Evolutionary conservation across 2,329 filamentous ascomycete genomes (phyloP).

Genomic region (Fusarium paranaense): DNA sequence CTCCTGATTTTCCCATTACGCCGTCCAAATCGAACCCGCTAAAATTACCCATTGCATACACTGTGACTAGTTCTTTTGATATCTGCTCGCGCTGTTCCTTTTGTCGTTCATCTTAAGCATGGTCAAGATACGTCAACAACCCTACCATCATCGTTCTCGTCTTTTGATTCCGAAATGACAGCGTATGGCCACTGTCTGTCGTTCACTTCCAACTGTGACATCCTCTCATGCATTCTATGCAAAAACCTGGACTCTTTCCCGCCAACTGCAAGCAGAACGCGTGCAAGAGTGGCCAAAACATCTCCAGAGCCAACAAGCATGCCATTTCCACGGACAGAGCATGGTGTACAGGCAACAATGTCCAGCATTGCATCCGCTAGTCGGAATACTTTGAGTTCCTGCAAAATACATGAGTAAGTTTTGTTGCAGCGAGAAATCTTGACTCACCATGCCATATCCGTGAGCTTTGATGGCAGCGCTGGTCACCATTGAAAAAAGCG

Average conservation of each 20-base stretch:
- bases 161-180: neutral
- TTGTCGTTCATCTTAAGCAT: neutral
- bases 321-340: conserved; percentile 27
- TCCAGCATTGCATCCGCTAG: conserved; percentile 42
- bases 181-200: conserved; percentile 31
- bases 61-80: neutral
- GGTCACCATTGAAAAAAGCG: conserved; percentile 37
- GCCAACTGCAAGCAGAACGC: conserved; percentile 38
- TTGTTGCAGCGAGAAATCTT: neutral
- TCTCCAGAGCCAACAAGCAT: conserved; percentile 42
- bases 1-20: neutral
- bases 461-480: conserved; percentile 38
- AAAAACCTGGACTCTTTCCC: conserved; percentile 35
- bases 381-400: conserved; percentile 44
- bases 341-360: conserved; percentile 35
- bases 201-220: conserved; percentile 29
- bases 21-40: neutral
- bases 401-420: neutral
- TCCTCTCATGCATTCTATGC: conserved; percentile 28
- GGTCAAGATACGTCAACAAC: neutral
- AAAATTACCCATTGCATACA: neutral
- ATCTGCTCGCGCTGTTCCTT: neutral
- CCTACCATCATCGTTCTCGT: neutral
- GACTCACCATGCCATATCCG: conserved; percentile 43
- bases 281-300: conserved; percentile 35